Evolutionary conservation across 2,329 filamentous ascomycete species (phyloP), one percentile per base, ranked within the genome.

Genomic region (Kalaharituber pfeilii): DNA sequence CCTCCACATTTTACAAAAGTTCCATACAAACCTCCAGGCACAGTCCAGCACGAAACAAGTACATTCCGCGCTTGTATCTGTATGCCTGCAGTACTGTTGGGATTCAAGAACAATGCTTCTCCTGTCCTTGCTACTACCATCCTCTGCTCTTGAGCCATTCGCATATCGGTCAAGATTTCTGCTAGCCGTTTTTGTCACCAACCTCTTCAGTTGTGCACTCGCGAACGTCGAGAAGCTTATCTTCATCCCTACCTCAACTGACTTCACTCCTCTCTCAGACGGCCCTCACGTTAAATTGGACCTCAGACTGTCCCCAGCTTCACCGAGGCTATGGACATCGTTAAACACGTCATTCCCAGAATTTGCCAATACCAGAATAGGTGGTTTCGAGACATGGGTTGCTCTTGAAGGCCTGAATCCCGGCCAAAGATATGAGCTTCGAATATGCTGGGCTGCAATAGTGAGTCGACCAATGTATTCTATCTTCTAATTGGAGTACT

Each of bases 151-250:
- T n/a, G n/a, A n/a, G n/a, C n/a, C n/a, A n/a, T n/a, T n/a, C n/a
- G n/a, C n/a, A n/a, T n/a, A n/a, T n/a, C n/a, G n/a, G n/a, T n/a
- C n/a, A n/a, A n/a, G n/a, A n/a, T n/a, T n/a, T n/a, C n/a, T n/a
- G n/a, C n/a, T n/a, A n/a, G n/a, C n/a, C n/a, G n/a, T n/a, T n/a
- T n/a, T n/a, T n/a, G n/a, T n/a, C n/a, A n/a, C n/a, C n/a, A n/a
- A n/a, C n/a, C n/a, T n/a, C n/a, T n/a, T n/a, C n/a, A n/a, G n/a
- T n/a, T n/a, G n/a, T n/a, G n/a, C n/a, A n/a, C n/a, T n/a, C n/a
- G n/a, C n/a, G n/a, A 96, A 98, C 67, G 82, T 84, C 53, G 91
- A 96, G 67, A 98, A 98, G 70, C 74, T 78, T 62, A 86, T 96
- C 64, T 96, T 98, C 71, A 72, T 82, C 30, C n/a, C n/a, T n/a